Evolutionary conservation across 1,284 basidiomycete species (phyloP), one percentile per base, ranked within the genome.

Genomic region (Puccinia sorghi): DNA sequence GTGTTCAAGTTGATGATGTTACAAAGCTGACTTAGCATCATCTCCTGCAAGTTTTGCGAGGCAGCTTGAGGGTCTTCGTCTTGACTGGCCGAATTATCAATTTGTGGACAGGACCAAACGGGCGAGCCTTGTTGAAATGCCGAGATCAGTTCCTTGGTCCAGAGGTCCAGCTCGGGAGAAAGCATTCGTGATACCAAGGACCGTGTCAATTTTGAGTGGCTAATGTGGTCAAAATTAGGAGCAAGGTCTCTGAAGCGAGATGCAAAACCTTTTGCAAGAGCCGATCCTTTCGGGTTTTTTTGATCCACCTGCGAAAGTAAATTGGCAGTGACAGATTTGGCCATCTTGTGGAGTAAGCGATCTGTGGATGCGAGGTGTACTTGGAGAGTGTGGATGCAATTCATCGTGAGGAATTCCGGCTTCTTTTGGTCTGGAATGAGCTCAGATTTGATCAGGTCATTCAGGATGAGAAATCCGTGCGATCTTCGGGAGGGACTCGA

Each of bases 331-430:
- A 76, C 64, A 17, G 63, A 67, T 56, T 43, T 48, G 3, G 74
- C 74, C 52, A 57, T 54, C 64, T 69, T 76, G 50, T 76, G 74
- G 41, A 76, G 64, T 20, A 76, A 59, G 20, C 74, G 50, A 41
- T 76, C 64, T 59, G 66, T 56, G 20, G 41, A 22, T 12, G 74
- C 52, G 20, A 69, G 61, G 13, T 76, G 74, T 15, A 59, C 52
- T 17, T 46, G 54, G 0, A 76, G 43, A 27, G 74, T 69, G n/a
- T 69, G 52, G 32, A 69, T 39, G 48, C 50, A 43, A 43, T 63
- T 69, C 13, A n/a, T 17, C 12, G 74, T 76, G 12, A 76, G 64
- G 15, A 67, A 57, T 59, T 48, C 37, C 4, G 74, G 74, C 39
- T 76, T 76, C n/a, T 56, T 32, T 54, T 56, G 22, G 32, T 56